Base-by-base conservation (phyloP, 2,329 filamentous ascomycete genomes). In the Pseudopithomyces maydicus region DNA sequence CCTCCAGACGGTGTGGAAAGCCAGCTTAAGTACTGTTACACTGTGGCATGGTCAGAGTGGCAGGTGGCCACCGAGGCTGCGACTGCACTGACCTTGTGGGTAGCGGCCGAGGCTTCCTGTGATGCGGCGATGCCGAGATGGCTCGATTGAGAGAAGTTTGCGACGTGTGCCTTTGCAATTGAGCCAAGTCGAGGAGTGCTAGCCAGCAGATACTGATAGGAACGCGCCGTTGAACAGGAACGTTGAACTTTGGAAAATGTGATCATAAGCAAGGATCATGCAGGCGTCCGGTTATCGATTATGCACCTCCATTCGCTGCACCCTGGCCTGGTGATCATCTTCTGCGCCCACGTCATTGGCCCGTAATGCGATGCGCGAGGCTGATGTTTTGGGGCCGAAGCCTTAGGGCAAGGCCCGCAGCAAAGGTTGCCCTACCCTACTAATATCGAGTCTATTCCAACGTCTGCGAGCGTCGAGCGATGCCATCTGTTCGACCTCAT, bases 51-150 rank as follows among this genome's bases (percentile, higher is more conserved):
- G 38, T 41, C 47, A 41, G 32, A 61, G 17, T 32, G 52, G 32
- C 45, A 41, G 12, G 38, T 46, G 20, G 50, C 44, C 63, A 65
- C 58, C 56, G 70, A 65, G 61, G 67, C 60, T 63, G 58, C 55
- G 50, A 52, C 55, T 45, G 59, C 56, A 55, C 59, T 42, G 55
- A 65, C 66, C 59, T 63, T 61, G 54, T 58, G 61, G 41, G 20
- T 52, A 52, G 54, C 59, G 67, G 62, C 72, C 72, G 72, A 70
- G 72, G 72, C 61, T 71, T 63, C 70, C 66, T 68, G 71, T 74
- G 72, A 73, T 62, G 55, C 70, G 66, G 69, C 62, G 57, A 67
- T 48, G 55, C 66, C 68, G 67, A 67, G 54, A 39, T 54, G 45
- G 48, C 52, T 50, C 26, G 23, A 29, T 48, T 20, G 36, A 46